Evolutionary conservation across 805 yeast species (phyloP), one percentile per base, ranked within the genome.

Genomic region (Hanseniaspora thailandica): DNA sequence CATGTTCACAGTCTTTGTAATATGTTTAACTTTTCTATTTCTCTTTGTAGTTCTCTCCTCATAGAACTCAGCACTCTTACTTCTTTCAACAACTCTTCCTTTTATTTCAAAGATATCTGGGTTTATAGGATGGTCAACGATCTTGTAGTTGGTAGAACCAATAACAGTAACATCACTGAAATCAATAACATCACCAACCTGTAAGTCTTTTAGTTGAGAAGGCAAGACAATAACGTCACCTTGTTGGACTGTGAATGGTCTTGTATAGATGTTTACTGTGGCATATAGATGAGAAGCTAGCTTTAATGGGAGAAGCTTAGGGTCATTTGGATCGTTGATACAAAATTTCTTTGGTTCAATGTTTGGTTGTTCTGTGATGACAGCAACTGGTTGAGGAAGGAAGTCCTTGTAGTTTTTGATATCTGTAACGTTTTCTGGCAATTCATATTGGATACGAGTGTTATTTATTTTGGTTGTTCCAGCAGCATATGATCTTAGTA

Each of bases 221-320:
- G 97, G 96, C 38, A 93, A 68, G 23, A 80, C 76, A 50, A 93
- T 76, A 58, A 74, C 76, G 66, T 93, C 99, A 22, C 99, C 99
- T 59, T 82, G 78, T 25, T 97, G 88, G 17, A 93, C 93, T 57
- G 93, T 71, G 63, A 86, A 88, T 41, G 93, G 86, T 67, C 87
- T 80, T 67, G 82, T 79, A 70, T 87, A 93, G 36, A 93, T 76
- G 60, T 78, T 80, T 59, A 90, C 76, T 8, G 86, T 74, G 45
- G 97, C 97, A 64, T 87, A 93, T 31, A 90, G 68, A 57, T 77
- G 78, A 56, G 78, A 77, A 52, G 83, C 80, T 49, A 78, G 75
- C 62, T 82, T 86, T 56, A 88, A 70, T 33, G 54, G 54, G 30
- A 50, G 45, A 20, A 46, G 47, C 31, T 45, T 33, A 17, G 45